Evolutionary conservation across 768 basidiomycete genomes (phyloP).

Genomic region (Leccinum truebloodii): DNA sequence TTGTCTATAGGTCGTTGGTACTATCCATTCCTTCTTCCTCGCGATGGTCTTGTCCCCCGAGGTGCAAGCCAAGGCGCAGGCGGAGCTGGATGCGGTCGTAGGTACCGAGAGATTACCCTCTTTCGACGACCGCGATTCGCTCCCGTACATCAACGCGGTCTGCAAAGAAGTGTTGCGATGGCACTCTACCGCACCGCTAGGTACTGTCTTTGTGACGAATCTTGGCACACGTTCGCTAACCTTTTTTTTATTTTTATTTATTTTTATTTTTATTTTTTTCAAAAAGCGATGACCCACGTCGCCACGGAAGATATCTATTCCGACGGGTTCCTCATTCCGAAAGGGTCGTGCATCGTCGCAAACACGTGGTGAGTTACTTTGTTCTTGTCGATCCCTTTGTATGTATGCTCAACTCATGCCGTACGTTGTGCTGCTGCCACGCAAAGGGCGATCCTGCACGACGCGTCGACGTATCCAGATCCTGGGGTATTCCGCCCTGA

Average conservation of each 20-base stretch:
- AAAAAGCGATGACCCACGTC: slow-evolving; percentile 18
- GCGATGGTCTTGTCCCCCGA: slow-evolving; percentile 28
- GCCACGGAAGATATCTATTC: slow-evolving; percentile 22
- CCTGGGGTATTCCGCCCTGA: slow-evolving; percentile 37
- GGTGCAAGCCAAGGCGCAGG: slow-evolving; percentile 25
- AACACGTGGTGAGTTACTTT: slow-evolving; percentile 25
- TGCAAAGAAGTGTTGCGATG: slow-evolving; percentile 29
- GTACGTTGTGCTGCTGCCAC: not conserved
- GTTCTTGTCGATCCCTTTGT: not conserved
- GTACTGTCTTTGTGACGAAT: slow-evolving; percentile 18
- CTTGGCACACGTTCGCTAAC: not conserved
- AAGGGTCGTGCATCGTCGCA: slow-evolving; percentile 25
- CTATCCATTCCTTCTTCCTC: slow-evolving; percentile 24
- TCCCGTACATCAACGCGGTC: slow-evolving; percentile 30
- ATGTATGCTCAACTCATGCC: not conserved
- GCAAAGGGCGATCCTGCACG: slow-evolving; percentile 50
- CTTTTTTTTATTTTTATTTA: too few species aligned
- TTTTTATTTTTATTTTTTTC: too few species aligned
- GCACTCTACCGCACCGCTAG: slow-evolving; percentile 18
- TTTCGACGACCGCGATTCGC: slow-evolving; percentile 21
- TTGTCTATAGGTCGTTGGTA: slow-evolving; percentile 13
- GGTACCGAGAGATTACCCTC: slow-evolving; percentile 23
- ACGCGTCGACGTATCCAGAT: slow-evolving; percentile 41
- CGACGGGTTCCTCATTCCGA: slow-evolving; percentile 21
- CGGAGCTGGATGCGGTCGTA: slow-evolving; percentile 27